These are phyloP conservation scores for Phyllosticta citrichinensis DNA, from an alignment of 2,329 filamentous ascomycete species.

Conservation along the genomic window DNA sequence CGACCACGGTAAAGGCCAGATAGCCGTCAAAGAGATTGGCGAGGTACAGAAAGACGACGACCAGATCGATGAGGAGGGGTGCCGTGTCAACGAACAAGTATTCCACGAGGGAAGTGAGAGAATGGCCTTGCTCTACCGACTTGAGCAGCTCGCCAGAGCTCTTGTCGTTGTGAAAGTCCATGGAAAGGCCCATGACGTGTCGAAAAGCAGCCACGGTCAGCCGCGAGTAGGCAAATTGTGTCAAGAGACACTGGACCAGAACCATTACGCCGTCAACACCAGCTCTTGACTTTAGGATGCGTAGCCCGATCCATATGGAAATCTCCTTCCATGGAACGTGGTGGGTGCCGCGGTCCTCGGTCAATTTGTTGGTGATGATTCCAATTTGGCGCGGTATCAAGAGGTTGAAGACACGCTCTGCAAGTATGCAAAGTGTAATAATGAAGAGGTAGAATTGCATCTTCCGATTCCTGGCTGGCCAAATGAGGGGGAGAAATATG, in stretches of 20 bases:
- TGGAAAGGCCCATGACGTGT: slow-evolving; percentile 59
- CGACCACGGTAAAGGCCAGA: slow-evolving; percentile 29
- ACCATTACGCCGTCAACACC: slow-evolving; percentile 42
- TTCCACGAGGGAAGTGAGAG: slow-evolving; percentile 50
- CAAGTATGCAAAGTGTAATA: slow-evolving; percentile 58
- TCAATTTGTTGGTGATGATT: slow-evolving; percentile 62
- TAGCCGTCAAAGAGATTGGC: slow-evolving; percentile 53
- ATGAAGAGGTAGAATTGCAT: slow-evolving; percentile 60
- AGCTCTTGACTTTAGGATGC: slow-evolving; percentile 38
- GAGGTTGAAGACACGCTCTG: slow-evolving; percentile 62
- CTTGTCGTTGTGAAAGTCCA: slow-evolving; percentile 60
- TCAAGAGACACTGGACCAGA: slow-evolving; percentile 45
- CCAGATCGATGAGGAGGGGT: slow-evolving; percentile 53
- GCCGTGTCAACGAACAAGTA: slow-evolving; percentile 49
- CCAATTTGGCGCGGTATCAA: slow-evolving; percentile 74
- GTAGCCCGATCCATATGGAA: slow-evolving; percentile 35
- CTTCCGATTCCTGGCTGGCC: slow-evolving; percentile 56
- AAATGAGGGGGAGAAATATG: slow-evolving; percentile 68
- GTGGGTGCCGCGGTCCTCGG: slow-evolving; percentile 35
- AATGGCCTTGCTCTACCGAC: slow-evolving; percentile 53
- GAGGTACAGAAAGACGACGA: slow-evolving; percentile 51
- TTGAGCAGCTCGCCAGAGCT: slow-evolving; percentile 55
- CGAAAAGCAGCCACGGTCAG: slow-evolving; percentile 53
- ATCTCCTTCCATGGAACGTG: slow-evolving; percentile 45
- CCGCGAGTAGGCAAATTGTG: slow-evolving; percentile 47